Base-by-base conservation (phyloP, 2,329 filamentous ascomycete species). In the Salinomyces thailandicus region DNA sequence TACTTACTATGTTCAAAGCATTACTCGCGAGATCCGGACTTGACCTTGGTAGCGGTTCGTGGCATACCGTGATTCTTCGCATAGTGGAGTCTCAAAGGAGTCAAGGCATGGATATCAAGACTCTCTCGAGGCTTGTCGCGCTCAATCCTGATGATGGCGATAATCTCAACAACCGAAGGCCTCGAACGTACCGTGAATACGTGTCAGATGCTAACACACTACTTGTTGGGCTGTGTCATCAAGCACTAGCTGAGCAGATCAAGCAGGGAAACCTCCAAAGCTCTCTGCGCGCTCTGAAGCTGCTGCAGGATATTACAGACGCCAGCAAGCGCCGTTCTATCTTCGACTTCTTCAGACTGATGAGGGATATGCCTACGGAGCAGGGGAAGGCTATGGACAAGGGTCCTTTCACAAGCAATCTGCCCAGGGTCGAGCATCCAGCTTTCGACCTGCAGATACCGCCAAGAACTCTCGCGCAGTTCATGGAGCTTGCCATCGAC, bases 401-500 rank as follows among this genome's bases (percentile, higher is more conserved):
- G 20, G 13, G 8, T 12, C 18, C 44, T 19, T 58, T 57, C 36
- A 49, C 50, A 2, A 55, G 50, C 41, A 53, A 54, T 18, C 39
- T 51, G 18, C 38, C 55, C 26, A 49, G 51, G 13, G 59, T 64
- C 31, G 61, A 68, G 3, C 69, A 66, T 42, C 63, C 64, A 2
- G 60, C 57, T 3, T 69, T 65, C 46, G 49, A 60, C 51, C 46
- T 57, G 51, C 55, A 64, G 47, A 43, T 75, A 13, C 69, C 72
- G 2, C 48, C 61, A 7, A 51, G 61, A 5, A 61, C 69, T 2
- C 55, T 76, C 29, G 70, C 66, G 2, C 59, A 61, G 15, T 52
- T 77, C 16, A 56, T 77, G 15, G 68, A 73, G 40, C 46, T 75
- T 18, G 58, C 64, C 15, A 69, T 64, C 0, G 58, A 64, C 14